phyloP scores from a whole-genome alignment of 805 yeast genomes.

The Huiozyma sinensis region DNA sequence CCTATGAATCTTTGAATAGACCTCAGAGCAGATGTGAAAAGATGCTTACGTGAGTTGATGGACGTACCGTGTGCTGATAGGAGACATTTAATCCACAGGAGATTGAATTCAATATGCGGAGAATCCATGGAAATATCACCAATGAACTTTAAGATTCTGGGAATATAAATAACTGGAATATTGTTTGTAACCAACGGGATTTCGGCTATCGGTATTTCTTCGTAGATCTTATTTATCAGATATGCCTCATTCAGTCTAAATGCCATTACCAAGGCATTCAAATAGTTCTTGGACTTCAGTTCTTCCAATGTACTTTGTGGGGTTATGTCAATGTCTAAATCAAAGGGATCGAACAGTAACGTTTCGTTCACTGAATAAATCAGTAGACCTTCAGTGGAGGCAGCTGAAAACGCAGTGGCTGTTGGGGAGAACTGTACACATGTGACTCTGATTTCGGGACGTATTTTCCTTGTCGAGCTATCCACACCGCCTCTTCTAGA shows the following conservation, averaged over 20 bases:
- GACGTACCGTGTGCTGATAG: slow-evolving; percentile 68
- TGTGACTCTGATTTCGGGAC: slow-evolving; percentile 79
- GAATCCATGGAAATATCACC: slow-evolving; percentile 58
- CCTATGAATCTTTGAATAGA: slow-evolving; percentile 66
- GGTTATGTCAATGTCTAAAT: slow-evolving; percentile 84
- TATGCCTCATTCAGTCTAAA: slow-evolving; percentile 80
- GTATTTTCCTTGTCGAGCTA: slow-evolving; percentile 57
- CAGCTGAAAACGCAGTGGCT: slow-evolving; percentile 82
- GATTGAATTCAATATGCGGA: slow-evolving; percentile 74
- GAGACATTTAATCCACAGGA: slow-evolving; percentile 68
- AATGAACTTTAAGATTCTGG: slow-evolving; percentile 55
- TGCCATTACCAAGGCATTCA: slow-evolving; percentile 82
- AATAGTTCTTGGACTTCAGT: slow-evolving; percentile 44
- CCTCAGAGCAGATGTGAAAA: slow-evolving; percentile 54
- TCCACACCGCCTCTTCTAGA: slow-evolving; percentile 64
- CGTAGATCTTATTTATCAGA: slow-evolving; percentile 64
- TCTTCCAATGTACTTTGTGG: slow-evolving; percentile 62
- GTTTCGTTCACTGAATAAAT: slow-evolving; percentile 70
- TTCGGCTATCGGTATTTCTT: slow-evolving; percentile 59
- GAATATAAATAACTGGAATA: slow-evolving; percentile 68
- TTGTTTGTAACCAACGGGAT: slow-evolving; percentile 55
- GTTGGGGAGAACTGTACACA: slow-evolving; percentile 81
- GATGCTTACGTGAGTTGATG: slow-evolving; percentile 50
- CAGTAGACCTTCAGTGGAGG: slow-evolving; percentile 87
- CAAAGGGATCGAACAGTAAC: slow-evolving; percentile 84